Evolutionary conservation across 176 grass and related monocot species (phyloP), one percentile per base, ranked within the genome.

Genomic region (Coix lacrymajobi): DNA sequence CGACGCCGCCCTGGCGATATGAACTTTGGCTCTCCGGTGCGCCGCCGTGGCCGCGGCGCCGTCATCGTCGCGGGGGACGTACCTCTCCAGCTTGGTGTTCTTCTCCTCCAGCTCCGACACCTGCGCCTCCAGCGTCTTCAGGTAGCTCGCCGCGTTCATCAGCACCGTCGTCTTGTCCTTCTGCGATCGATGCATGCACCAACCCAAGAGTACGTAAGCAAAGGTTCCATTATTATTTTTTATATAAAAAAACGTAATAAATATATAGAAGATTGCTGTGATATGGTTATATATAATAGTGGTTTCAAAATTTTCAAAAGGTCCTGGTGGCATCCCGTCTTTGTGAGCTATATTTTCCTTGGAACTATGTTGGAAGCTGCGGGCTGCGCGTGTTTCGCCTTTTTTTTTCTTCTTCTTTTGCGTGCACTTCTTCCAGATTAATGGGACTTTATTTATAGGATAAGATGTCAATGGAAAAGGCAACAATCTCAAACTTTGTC

Each of bases 131-230:
- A 99, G 67, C 31, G 69, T 73, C 77, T 85, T 94, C 31, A 99
- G 66, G 71, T 92, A 93, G 73, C 77, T 92, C 49, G 86, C 84
- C 9, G 96, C 69, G 80, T 92, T 89, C 36, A 80, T 85, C 30
- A 99, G 81, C 79, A 99, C 96, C 12, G 93, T 92, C 66, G 91
- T 93, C 79, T 96, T 99, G 87, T 99, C 96, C 87, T 93, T 92
- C 96, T 99, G 86, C 20, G 48, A 32, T 5, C n/a, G n/a, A 24
- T 40, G 39, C 37, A 40, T 10, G 54, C 15, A 24, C 17, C 48
- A 51, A 51, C 10, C 17, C 48, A 51, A 51, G 0, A 51, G 17
- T 57, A 60, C n/a, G 56, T 60, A 25, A 60, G 56, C 10, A 26
- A 40, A 52, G 9, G n/a, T 60, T 60, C 56, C 9, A 12, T 4